Base-by-base conservation (phyloP, 495 filamentous ascomycete species). In the Penicillium daleae region DNA sequence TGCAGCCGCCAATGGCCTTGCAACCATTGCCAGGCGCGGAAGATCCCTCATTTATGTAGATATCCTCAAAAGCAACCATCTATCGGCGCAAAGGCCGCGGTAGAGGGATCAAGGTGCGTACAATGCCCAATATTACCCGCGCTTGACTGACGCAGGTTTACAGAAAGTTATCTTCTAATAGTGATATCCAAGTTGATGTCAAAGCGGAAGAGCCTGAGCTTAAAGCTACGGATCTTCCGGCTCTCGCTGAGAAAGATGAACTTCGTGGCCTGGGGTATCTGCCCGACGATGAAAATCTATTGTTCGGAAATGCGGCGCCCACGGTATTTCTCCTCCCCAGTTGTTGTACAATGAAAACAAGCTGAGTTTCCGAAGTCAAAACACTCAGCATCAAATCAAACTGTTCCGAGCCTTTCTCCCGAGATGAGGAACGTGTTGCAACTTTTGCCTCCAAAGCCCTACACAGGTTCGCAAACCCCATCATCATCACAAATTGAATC, bases 1-100 rank as follows among this genome's bases (percentile, higher is more conserved):
- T 78, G 75, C 51, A 75, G 66, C 51, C 72, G 71, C 19, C 65
- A 73, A 60, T 75, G 71, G 71, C 74, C 75, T 0, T 76, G 74
- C 49, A 76, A 78, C 40, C 69, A 75, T 49, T 76, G 74, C 57
- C 70, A 71, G 48, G 52, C 65, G 10, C 69, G 75, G 56, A 60
- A 63, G 39, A 72, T 76, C 13, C 61, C 71, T 15, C 72, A 76
- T 62, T 57, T 70, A 5, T 74, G 74, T 66, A 70, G 63, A 69
- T 74, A 69, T 59, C 22, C 63, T 4, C 54, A 64, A 3, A 71
- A 64, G 26, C 60, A 55, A 33, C 4, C 19, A n/a, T 12, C 52
- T 9, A 67, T 60, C 27, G 22, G 52, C 22, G n/a, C 46, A 13
- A 66, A 40, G 4, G 12, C 58, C 8, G 37, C 53, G 32, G 27